Conservation (phyloP, 352 stramenopile species). For the Globisporangium apiculatum region DNA sequence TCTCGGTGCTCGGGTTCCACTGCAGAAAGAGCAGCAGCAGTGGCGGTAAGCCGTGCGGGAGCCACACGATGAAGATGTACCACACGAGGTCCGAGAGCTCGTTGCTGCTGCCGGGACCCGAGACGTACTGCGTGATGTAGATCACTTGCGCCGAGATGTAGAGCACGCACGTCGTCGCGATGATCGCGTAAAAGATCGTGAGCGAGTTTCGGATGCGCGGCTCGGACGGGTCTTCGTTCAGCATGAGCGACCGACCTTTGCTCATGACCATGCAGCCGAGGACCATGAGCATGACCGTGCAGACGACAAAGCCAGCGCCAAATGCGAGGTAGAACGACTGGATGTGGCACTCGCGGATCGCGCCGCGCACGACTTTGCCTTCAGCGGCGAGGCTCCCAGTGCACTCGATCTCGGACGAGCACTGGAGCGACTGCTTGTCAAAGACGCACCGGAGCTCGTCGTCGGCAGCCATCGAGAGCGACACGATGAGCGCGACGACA, state of each 20-base stretch:
- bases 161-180: conserved; percentile 79
- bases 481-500: conserved; percentile 62
- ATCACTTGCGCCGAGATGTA: conserved; percentile 86
- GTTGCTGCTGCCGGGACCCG: conserved; percentile 37
- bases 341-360: conserved; percentile 68
- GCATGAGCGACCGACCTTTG: conserved; percentile 72
- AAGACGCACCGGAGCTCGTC: conserved; percentile 72
- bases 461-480: conserved; percentile 41
- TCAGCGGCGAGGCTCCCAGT: conserved; percentile 49
- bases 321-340: conserved; percentile 77
- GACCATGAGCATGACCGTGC: conserved; percentile 80
- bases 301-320: conserved; percentile 72
- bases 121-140: conserved; percentile 82
- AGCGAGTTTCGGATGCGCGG: conserved; percentile 77
- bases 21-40: conserved; percentile 79
- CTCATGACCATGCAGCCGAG: conserved; percentile 86
- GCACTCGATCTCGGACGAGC: conserved; percentile 49
- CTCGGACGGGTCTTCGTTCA: conserved; percentile 81
- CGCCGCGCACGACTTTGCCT: conserved; percentile 57
- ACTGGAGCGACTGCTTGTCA: conserved; percentile 45
- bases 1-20: conserved; percentile 80
- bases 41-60: conserved; percentile 66
- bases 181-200: conserved; percentile 87
- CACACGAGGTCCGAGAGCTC: conserved; percentile 77
- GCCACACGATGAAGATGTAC: conserved; percentile 87